Percentiles rank a stretch among this genome's conserved stretches.
Evolutionary conservation across 768 basidiomycete genomes (phyloP).

Genomic region (Rossbeevera mucosa): DNA sequence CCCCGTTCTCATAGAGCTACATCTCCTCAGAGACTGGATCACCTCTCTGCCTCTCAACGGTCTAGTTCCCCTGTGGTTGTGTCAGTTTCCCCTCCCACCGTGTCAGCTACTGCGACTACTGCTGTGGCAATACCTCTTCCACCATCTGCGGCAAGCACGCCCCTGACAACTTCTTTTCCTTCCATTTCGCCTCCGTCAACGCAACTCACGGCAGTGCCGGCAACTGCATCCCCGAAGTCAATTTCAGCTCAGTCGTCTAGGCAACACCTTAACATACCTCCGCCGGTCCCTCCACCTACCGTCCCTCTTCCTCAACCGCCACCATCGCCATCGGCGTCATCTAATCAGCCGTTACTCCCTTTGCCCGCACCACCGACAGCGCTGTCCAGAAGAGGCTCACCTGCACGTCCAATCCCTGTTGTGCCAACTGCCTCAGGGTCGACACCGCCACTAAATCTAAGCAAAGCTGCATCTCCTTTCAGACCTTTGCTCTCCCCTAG

Average conservation of each 20-base stretch:
- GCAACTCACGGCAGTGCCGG: neutral
- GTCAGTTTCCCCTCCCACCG: conserved; percentile 5
- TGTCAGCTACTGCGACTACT: conserved; percentile 2
- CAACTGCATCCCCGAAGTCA: conserved; percentile 7
- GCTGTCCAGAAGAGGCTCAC: conserved; percentile 10
- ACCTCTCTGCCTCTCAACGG: neutral
- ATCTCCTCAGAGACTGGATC: conserved; percentile 11
- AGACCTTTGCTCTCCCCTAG: conserved; percentile 20
- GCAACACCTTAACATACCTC: conserved; percentile 27
- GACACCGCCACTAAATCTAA: conserved; percentile 14
- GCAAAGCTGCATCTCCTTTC: conserved; percentile 18
- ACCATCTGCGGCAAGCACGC: conserved; percentile 17
- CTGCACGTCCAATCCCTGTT: conserved; percentile 16
- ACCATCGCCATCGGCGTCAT: conserved; percentile 9
- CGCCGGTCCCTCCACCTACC: conserved; percentile 30
- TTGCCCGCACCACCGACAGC: neutral
- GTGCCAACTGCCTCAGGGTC: conserved; percentile 6
- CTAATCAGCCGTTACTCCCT: neutral
- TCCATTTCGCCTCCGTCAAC: neutral
- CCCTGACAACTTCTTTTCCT: conserved; percentile 16
- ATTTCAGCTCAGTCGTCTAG: conserved; percentile 17
- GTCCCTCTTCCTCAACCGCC: conserved; percentile 29
- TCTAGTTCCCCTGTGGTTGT: conserved; percentile 10
- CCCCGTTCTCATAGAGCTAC: conserved; percentile 15
- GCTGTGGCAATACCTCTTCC: conserved; percentile 13